Evolutionary conservation across 148 eudicot genomes (phyloP).

Genomic region (Rhododendron ovatum): DNA sequence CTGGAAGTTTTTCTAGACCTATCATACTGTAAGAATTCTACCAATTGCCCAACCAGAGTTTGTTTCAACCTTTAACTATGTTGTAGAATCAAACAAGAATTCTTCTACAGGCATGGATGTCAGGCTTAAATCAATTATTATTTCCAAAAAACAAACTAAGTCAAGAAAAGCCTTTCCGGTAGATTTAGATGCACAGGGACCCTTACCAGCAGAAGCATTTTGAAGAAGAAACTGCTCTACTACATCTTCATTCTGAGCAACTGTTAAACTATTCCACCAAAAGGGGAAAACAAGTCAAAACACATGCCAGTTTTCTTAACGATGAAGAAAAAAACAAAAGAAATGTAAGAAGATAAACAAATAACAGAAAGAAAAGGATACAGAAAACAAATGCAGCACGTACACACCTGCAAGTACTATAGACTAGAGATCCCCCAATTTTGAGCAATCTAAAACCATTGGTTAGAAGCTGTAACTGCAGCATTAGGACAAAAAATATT

Average conservation of each 20-base stretch:
- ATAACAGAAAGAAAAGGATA: background rate
- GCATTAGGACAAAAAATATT: background rate
- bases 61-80: background rate
- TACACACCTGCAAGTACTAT: constrained; percentile 94
- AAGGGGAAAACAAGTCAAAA: constrained; percentile 7
- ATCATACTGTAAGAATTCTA: background rate
- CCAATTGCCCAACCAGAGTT: background rate
- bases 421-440: constrained; percentile 82
- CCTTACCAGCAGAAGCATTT: constrained; percentile 72
- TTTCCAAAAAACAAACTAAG: background rate
- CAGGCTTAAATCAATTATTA: background rate
- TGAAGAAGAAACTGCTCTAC: constrained; percentile 71
- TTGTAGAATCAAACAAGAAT: background rate
- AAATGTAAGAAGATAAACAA: background rate
- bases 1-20: background rate
- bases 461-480: constrained; percentile 77
- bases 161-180: background rate
- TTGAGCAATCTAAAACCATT: constrained; percentile 89
- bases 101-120: background rate
- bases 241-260: constrained; percentile 93
- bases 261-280: constrained; percentile 61
- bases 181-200: background rate
- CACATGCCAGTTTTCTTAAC: background rate
- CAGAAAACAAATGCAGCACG: background rate
- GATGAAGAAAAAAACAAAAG: background rate